A percentile compares a stretch with the other conserved stretches of the same genome.
phyloP scores from a whole-genome alignment of 805 yeast species.

The Diddensiella transvaalensis region DNA sequence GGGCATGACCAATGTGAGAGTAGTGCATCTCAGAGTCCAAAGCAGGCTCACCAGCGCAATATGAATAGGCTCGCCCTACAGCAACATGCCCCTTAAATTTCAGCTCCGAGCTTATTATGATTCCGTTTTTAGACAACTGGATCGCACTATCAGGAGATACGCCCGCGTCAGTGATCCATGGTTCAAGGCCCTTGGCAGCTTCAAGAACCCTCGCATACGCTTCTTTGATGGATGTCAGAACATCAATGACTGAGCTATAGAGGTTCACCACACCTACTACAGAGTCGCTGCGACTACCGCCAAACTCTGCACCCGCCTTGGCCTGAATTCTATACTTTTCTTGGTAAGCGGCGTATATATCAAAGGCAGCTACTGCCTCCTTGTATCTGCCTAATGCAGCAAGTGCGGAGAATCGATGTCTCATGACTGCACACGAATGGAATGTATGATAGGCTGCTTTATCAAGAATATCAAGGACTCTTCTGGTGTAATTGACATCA shows the following conservation, averaged over 20 bases:
- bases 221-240: conserved; percentile 16
- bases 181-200: conserved; percentile 18
- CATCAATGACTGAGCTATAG: conserved; percentile 11
- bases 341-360: conserved; percentile 31
- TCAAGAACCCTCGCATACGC: conserved; percentile 17
- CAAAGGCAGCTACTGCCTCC: conserved; percentile 34
- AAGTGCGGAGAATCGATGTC: conserved; percentile 29
- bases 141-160: background rate
- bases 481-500: conserved; percentile 16
- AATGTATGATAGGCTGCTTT: conserved; percentile 28
- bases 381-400: conserved; percentile 24
- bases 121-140: background rate
- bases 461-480: conserved; percentile 18
- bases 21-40: conserved; percentile 15
- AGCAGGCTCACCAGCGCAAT: conserved; percentile 11
- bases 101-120: background rate
- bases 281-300: conserved; percentile 19
- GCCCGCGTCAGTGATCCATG: conserved; percentile 3
- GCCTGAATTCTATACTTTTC: conserved; percentile 25
- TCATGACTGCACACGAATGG: conserved; percentile 34
- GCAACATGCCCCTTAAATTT: conserved; percentile 11
- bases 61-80: conserved; percentile 17
- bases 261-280: conserved; percentile 18
- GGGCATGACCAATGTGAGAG: conserved; percentile 18
- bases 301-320: conserved; percentile 27